A percentile compares a stretch with the other conserved stretches of the same genome.
phyloP scores from a whole-genome alignment of 345 rosid genomes.

The Jatropha curcas region DNA sequence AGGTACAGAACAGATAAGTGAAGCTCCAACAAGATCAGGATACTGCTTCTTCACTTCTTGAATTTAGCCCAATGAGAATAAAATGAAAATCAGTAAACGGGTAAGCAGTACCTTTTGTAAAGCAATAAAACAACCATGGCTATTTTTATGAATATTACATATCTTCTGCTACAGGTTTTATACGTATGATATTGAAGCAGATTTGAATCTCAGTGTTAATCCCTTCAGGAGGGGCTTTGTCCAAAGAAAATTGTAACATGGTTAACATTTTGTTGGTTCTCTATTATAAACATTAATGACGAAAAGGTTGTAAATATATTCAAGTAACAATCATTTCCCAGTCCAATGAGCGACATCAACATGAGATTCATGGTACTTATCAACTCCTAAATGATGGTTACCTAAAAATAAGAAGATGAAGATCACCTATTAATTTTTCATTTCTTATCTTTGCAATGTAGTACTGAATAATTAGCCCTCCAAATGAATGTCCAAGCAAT shows the following conservation, averaged over 20 bases:
- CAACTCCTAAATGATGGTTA: background rate
- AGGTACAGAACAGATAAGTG: conserved; percentile 82
- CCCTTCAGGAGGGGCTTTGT: background rate
- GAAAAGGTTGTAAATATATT: background rate
- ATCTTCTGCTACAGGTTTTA: background rate
- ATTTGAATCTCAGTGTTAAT: background rate
- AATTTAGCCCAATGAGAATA: conserved; percentile 18
- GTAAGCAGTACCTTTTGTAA: background rate
- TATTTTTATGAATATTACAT: background rate
- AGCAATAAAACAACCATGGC: background rate
- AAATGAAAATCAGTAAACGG: conserved; percentile 12
- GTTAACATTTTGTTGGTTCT: background rate
- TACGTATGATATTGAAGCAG: background rate
- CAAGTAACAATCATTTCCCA: background rate
- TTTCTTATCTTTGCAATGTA: conserved; percentile 61
- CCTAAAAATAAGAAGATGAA: conserved; percentile 4
- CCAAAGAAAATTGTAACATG: background rate
- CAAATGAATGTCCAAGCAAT: conserved; percentile 87
- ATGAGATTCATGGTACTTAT: background rate
- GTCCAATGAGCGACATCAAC: no score
- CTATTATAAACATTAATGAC: background rate
- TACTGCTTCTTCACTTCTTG: conserved; percentile 41
- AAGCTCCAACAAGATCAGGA: conserved; percentile 71
- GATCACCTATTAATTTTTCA: conserved; percentile 38
- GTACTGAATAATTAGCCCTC: conserved; percentile 80